A percentile compares a stretch with the other conserved stretches of the same genome.
phyloP scores from a whole-genome alignment of 202 grass and related monocot species.

The Brachypodium distachyon region DNA sequence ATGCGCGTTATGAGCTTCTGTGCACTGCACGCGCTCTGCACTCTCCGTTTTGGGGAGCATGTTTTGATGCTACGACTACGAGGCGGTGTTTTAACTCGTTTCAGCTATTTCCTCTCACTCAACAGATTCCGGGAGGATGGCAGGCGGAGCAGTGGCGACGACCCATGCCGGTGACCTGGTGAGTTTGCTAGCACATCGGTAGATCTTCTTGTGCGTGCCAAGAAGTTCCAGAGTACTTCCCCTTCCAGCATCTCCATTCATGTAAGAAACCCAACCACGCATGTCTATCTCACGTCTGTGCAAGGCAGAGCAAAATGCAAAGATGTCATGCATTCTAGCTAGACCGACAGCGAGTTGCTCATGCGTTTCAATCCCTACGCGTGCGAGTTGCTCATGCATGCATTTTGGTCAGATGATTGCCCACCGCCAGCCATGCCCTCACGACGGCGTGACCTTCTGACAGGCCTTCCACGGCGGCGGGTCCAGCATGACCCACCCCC shows the following conservation, averaged over 20 bases:
- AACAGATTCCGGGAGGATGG: conserved; percentile 19
- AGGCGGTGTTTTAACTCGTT: neutral
- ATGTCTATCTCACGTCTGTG: neutral
- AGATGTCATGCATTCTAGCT: neutral
- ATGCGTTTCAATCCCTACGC: neutral
- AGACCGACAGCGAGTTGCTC: neutral
- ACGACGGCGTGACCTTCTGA: conserved; percentile 7
- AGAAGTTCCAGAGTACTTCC: neutral
- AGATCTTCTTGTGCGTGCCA: neutral
- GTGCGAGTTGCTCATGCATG: too few relatives aligned
- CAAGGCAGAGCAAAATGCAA: neutral
- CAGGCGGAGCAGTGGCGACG: neutral
- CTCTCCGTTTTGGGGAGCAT: neutral
- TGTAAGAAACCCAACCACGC: neutral
- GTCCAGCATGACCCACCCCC: neutral
- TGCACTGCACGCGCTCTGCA: neutral
- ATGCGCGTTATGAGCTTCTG: neutral
- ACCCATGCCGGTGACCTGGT: neutral
- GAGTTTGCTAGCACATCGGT: neutral
- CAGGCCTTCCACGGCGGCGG: conserved; percentile 9
- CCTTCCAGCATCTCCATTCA: neutral
- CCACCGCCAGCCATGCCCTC: neutral
- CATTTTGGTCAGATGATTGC: too few relatives aligned
- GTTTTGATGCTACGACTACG: neutral
- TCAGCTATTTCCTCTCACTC: neutral